Evolutionary conservation across 495 filamentous ascomycete species (phyloP).

Genomic region (Penicillium salamii): DNA sequence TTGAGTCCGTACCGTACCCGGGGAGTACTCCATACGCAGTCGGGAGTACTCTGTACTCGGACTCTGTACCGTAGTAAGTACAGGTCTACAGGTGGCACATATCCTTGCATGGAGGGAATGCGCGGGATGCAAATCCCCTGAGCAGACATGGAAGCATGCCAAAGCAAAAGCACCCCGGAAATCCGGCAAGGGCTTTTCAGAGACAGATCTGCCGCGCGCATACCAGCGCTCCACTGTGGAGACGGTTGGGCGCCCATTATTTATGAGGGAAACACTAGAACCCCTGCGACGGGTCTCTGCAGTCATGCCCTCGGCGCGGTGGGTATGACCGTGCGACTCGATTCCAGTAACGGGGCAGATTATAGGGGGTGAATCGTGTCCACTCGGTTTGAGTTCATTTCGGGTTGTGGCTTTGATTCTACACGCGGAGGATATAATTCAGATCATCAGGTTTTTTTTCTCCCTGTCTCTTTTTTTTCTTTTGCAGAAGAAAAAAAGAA

Average conservation of each 20-base stretch:
- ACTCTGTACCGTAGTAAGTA: too few species aligned
- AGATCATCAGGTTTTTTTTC: background rate
- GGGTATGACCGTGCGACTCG: constrained; percentile 10
- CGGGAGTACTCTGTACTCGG: too few species aligned
- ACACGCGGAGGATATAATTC: background rate
- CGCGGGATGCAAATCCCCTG: background rate
- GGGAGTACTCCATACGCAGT: too few species aligned
- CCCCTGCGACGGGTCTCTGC: constrained; percentile 8
- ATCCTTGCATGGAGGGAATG: too few species aligned
- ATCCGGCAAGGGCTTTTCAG: constrained; percentile 8
- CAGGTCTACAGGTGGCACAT: too few species aligned
- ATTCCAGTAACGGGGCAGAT: too few species aligned
- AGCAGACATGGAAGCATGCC: constrained; percentile 7
- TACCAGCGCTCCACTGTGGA: constrained; percentile 21
- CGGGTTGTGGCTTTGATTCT: background rate
- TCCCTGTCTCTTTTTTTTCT: too few species aligned
- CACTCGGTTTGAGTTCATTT: background rate
- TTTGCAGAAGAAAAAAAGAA: too few species aligned
- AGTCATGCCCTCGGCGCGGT: constrained; percentile 6
- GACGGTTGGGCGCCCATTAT: constrained; percentile 5
- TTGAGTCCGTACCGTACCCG: too few species aligned
- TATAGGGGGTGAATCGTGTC: too few species aligned
- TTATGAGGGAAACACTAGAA: background rate
- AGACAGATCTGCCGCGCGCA: constrained; percentile 28
- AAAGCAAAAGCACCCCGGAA: constrained; percentile 5